A percentile compares a stretch with the other conserved stretches of the same genome.
These are phyloP conservation scores for Fusarium xyrophilum DNA, from an alignment of 2,329 filamentous ascomycete genomes.

Conservation along the genomic window DNA sequence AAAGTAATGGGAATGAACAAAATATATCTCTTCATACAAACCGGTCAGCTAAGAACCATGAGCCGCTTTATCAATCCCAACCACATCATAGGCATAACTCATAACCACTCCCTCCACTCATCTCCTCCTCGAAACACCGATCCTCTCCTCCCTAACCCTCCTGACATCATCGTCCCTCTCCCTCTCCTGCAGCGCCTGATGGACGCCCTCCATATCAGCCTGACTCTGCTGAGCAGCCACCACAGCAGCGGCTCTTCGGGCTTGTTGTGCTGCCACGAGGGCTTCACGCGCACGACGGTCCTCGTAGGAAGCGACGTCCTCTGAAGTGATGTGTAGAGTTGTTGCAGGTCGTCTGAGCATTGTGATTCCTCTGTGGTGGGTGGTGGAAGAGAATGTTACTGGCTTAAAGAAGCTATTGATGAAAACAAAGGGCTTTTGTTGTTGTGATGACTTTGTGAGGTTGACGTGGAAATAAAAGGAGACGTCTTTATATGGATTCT, in stretches of 20 bases:
- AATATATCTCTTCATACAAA: background rate
- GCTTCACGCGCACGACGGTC: slow-evolving; percentile 61
- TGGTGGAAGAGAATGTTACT: background rate
- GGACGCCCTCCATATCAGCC: slow-evolving; percentile 43
- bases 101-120: background rate
- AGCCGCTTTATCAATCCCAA: too few relatives aligned
- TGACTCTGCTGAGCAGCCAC: slow-evolving; percentile 29
- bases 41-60: background rate
- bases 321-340: slow-evolving; percentile 70
- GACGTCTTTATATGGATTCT: background rate
- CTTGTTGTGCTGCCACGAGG: slow-evolving; percentile 45
- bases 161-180: slow-evolving; percentile 41
- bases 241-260: slow-evolving; percentile 38
- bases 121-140: slow-evolving; percentile 44
- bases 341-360: slow-evolving; percentile 75
- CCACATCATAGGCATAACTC: background rate
- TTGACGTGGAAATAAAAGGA: background rate
- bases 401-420: background rate
- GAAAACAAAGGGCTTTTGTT: slow-evolving; percentile 15
- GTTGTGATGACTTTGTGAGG: background rate
- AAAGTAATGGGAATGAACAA: slow-evolving; percentile 21
- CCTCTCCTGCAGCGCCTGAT: slow-evolving; percentile 36
- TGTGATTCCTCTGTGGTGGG: background rate
- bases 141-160: slow-evolving; percentile 50
- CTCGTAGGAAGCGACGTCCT: slow-evolving; percentile 75